Evolutionary conservation across 352 stramenopile genomes (phyloP), one percentile per base, ranked within the genome.

Genomic region (Phytopythium delawarense): DNA sequence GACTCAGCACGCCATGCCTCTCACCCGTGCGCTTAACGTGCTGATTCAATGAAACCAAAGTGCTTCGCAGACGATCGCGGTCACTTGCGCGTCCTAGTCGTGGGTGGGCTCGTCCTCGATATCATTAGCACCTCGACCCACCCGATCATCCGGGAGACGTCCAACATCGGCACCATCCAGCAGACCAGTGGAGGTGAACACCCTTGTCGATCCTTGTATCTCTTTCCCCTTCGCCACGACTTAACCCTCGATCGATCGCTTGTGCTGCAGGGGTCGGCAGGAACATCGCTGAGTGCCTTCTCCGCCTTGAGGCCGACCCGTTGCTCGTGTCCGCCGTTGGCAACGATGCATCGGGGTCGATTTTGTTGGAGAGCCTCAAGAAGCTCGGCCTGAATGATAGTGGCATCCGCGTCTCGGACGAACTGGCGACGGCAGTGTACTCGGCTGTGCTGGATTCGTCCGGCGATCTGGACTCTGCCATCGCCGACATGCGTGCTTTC

Each of bases 231-330:
- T 15, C 0, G 16, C 5, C 2, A 2, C 49, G 39, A 45, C n/a
- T 37, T 16, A 39, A n/a, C 28, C 49, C 18, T 66, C 15, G 13
- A 45, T 20, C 21, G 12, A 9, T 32, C 28, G 28, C 7, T 51
- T 51, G 52, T 67, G 20, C 35, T 51, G n/a, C 57, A 94, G 92
- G 92, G 58, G 92, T 98, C n/a, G 92, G 86, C n/a, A 77, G 89
- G 6, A 98, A 98, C 72, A 94, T 98, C 53, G 89, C 90, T 40
- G 89, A 98, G 66, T 94, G 80, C 53, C 69, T 97, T 16, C 77
- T 89, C 46, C 81, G 88, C 12, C 76, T 97, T 0, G 71, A 72
- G 0, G 35, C 80, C 20, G 64, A 83, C 44, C 84, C 84, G 54
- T 54, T 94, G 42, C 79, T 97, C 21, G 71, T 97, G 21, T 96